A percentile compares a stretch with the other conserved stretches of the same genome.
phyloP scores from a whole-genome alignment of 2,329 filamentous ascomycete species.

The Nothophoma quercina region DNA sequence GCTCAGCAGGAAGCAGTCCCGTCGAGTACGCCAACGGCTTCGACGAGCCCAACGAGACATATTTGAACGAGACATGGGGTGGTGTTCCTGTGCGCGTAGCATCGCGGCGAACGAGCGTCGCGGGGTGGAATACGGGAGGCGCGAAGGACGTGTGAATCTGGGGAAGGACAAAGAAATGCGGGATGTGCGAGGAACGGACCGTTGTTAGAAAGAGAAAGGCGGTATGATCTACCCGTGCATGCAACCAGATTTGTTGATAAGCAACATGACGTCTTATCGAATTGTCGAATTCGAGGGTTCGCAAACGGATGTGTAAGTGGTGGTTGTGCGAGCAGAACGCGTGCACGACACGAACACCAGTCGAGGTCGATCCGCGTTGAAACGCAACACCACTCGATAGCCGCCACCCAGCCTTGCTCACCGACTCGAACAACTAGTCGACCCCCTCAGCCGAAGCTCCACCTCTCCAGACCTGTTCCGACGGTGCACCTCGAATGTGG shows the following conservation, averaged over 20 bases:
- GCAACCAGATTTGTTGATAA: not conserved
- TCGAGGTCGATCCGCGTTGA: not conserved
- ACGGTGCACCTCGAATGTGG: not conserved
- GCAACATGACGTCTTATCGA: not conserved
- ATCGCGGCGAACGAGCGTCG: slow-evolving; percentile 12
- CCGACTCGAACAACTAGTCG: not conserved
- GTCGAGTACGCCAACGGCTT: slow-evolving; percentile 25
- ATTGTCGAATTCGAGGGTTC: not conserved
- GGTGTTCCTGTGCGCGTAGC: slow-evolving; percentile 26
- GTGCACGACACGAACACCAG: slow-evolving; percentile 2
- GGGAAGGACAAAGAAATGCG: not conserved
- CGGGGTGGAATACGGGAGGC: slow-evolving; percentile 8
- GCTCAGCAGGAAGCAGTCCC: not conserved
- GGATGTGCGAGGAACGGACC: not conserved
- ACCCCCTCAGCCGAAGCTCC: not conserved
- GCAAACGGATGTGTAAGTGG: not conserved
- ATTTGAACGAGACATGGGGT: slow-evolving; percentile 31
- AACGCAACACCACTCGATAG: not conserved
- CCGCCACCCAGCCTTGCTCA: slow-evolving; percentile 1
- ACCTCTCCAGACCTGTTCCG: not conserved
- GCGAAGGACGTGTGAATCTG: not conserved
- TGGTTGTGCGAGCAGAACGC: not conserved
- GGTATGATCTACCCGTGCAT: slow-evolving; percentile 1
- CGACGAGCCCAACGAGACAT: slow-evolving; percentile 32
- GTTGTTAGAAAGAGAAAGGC: not conserved